These are phyloP conservation scores for Medakamo hakoo DNA, from an alignment of 139 green algal species.

Conservation along the genomic window DNA sequence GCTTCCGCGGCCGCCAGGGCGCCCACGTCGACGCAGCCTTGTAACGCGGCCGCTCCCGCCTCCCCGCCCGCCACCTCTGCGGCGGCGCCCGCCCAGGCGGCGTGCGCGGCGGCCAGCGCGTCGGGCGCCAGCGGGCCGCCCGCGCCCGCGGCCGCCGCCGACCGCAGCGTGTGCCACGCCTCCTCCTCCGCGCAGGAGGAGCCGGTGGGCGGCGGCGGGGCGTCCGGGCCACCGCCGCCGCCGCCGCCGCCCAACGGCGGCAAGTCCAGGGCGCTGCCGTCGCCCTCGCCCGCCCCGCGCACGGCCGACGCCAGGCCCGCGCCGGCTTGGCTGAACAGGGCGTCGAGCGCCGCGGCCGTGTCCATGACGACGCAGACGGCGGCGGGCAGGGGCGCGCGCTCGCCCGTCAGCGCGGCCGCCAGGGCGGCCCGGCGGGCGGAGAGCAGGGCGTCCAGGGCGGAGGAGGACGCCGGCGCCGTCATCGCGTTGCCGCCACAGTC, in stretches of 20 bases:
- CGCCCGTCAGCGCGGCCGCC: no score
- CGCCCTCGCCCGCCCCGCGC: no score
- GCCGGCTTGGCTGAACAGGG: not conserved
- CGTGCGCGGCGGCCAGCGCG: not conserved
- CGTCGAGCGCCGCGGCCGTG: not conserved
- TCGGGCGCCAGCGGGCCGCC: not conserved
- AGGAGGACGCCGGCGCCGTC: no score
- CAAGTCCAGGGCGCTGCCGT: not conserved
- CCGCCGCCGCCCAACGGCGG: not conserved
- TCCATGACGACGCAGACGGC: not conserved
- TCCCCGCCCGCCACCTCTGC: not conserved
- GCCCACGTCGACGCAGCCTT: no score
- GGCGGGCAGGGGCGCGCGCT: no score
- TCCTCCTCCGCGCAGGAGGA: not conserved
- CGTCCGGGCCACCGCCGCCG: no score
- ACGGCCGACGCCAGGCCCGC: not conserved
- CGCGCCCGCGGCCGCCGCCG: no score
- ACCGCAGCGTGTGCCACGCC: not conserved
- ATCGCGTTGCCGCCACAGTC: no score
- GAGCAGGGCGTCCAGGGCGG: no score
- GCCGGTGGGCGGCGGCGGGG: no score
- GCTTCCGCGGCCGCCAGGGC: not conserved
- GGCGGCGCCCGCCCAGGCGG: not conserved
- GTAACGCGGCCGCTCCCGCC: not conserved
- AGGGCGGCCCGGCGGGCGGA: no score